Percentiles rank a stretch among this genome's conserved stretches.
phyloP scores from a whole-genome alignment of 2,329 filamentous ascomycete species.

The Penicillium concentricum region DNA sequence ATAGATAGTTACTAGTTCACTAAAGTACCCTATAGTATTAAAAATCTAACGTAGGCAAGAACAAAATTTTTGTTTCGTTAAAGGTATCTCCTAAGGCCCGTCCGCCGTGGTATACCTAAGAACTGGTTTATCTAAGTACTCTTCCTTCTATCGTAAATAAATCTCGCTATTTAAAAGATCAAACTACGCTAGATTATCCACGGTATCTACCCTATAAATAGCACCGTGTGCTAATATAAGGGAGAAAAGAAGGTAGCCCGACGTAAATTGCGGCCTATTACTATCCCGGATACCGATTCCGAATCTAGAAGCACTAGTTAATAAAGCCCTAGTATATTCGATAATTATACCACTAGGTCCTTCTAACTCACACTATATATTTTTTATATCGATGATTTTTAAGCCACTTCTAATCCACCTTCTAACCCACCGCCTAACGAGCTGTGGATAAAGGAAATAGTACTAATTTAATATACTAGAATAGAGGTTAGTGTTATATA shows the following conservation, averaged over 20 bases:
- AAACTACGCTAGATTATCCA: neutral
- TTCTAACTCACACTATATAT: slow-evolving; percentile 1
- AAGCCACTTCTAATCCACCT: too few relatives aligned
- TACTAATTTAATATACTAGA: slow-evolving; percentile 3
- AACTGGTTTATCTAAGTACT: slow-evolving; percentile 1
- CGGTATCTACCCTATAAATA: neutral
- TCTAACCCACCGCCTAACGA: neutral
- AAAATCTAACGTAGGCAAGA: too few relatives aligned
- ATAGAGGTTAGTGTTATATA: neutral
- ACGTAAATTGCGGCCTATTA: slow-evolving; percentile 1
- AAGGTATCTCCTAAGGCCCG: too few relatives aligned
- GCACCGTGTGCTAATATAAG: too few relatives aligned
- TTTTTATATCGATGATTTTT: too few relatives aligned
- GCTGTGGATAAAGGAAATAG: neutral
- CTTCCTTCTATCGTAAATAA: slow-evolving; percentile 1
- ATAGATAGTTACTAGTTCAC: too few relatives aligned
- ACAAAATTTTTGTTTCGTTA: too few relatives aligned
- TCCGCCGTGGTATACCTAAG: slow-evolving; percentile 1
- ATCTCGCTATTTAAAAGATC: slow-evolving; percentile 3
- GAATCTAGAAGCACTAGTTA: slow-evolving; percentile 1
- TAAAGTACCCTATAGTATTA: too few relatives aligned
- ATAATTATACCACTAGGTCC: neutral
- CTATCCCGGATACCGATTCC: slow-evolving; percentile 3
- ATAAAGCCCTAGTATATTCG: neutral
- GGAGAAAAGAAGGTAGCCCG: slow-evolving; percentile 3